A percentile compares a stretch with the other conserved stretches of the same genome.
Evolutionary conservation across 2,329 filamentous ascomycete species (phyloP).

Genomic region (Aureobasidium musti): DNA sequence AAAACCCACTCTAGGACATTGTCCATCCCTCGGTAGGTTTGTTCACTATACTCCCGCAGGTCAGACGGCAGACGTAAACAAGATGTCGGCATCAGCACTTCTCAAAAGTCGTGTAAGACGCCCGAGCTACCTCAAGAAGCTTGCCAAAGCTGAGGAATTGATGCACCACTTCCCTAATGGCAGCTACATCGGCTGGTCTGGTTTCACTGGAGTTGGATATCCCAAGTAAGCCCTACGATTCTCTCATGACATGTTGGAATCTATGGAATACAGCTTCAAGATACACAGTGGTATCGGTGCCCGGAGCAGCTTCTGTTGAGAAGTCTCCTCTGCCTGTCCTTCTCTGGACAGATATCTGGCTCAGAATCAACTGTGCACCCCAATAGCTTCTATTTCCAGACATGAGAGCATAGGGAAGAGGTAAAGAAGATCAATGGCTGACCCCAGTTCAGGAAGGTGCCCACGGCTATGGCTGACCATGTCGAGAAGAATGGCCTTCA

Average conservation of each 20-base stretch:
- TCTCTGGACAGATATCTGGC: not conserved
- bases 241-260: not conserved
- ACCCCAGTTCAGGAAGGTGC: slow-evolving; percentile 66
- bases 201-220: slow-evolving; percentile 88
- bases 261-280: not conserved
- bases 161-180: slow-evolving; percentile 80
- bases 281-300: not conserved
- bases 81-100: slow-evolving; percentile 62
- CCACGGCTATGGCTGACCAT: slow-evolving; percentile 80
- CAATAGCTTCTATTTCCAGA: not conserved
- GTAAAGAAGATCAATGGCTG: not conserved
- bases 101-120: slow-evolving; percentile 74
- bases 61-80: not conserved
- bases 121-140: slow-evolving; percentile 76
- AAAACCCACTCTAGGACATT: not conserved
- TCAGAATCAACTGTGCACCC: not conserved
- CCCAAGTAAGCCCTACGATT: slow-evolving; percentile 63
- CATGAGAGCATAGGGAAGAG: too few relatives aligned
- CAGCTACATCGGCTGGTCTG: slow-evolving; percentile 87
- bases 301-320: not conserved
- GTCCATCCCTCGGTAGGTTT: too few relatives aligned
- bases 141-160: slow-evolving; percentile 76
- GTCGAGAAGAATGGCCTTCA: slow-evolving; percentile 84
- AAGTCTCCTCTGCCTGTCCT: not conserved
- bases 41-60: not conserved